Percentiles rank a stretch among this genome's conserved stretches.
phyloP scores from a whole-genome alignment of 1,284 basidiomycete species.

The Xerocomus minutiporus region DNA sequence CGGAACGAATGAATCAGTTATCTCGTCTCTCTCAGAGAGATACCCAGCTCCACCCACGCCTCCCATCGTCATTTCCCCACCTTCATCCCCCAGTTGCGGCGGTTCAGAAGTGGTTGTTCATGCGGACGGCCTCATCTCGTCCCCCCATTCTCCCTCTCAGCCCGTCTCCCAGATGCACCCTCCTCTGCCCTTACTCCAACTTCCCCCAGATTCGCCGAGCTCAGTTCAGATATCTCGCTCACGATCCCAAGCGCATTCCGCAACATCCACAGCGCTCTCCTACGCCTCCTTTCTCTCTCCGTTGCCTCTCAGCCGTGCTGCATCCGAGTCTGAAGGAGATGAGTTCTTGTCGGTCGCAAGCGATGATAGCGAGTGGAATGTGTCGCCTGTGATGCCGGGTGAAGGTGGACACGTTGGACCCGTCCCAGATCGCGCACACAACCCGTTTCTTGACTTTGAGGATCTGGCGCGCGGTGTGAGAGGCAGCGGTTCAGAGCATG shows the following conservation, averaged over 20 bases:
- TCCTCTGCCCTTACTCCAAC: conserved; percentile 15
- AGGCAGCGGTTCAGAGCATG: not conserved
- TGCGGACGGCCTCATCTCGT: not conserved
- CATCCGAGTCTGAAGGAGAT: conserved; percentile 24
- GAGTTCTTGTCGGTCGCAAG: conserved; percentile 29
- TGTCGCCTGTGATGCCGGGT: not conserved
- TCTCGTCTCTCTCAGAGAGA: conserved; percentile 33
- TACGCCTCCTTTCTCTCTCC: conserved; percentile 27
- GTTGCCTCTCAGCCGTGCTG: conserved; percentile 14
- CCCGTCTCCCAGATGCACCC: not conserved
- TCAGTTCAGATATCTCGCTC: conserved; percentile 4
- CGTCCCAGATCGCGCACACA: conserved; percentile 12
- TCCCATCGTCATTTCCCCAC: conserved; percentile 27
- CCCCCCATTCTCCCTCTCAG: not conserved
- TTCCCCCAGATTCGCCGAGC: conserved; percentile 5
- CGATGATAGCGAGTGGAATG: conserved; percentile 16
- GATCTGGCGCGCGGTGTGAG: conserved; percentile 5
- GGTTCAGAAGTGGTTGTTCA: conserved; percentile 17
- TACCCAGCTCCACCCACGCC: conserved; percentile 30
- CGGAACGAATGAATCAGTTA: conserved; percentile 8
- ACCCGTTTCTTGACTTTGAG: conserved; percentile 28
- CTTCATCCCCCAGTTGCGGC: conserved; percentile 24
- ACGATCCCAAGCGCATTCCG: conserved; percentile 8
- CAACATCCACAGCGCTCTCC: conserved; percentile 17
- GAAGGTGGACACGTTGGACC: not conserved